These are phyloP conservation scores for Cladorrhinum sp. DNA, from an alignment of 2,329 filamentous ascomycete species.

Conservation along the genomic window DNA sequence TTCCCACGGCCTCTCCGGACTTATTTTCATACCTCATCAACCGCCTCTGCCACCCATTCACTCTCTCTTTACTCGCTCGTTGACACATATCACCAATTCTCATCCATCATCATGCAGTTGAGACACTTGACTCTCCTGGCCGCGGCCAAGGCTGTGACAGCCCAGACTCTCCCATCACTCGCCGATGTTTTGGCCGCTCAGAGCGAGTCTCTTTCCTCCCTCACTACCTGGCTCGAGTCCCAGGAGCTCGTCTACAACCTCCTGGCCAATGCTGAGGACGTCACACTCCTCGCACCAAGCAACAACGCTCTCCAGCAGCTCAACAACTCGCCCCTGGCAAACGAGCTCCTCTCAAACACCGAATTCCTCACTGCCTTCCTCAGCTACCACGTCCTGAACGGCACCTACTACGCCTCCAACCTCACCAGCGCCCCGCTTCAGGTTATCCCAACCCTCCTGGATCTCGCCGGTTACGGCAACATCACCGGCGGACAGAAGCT, in stretches of 20 bases:
- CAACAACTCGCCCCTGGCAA: constrained; percentile 33
- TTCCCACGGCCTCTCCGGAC: neutral
- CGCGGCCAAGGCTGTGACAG: neutral
- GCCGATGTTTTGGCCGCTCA: constrained; percentile 22
- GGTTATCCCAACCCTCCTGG: constrained; percentile 42
- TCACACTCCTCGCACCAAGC: constrained; percentile 57
- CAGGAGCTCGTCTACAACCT: constrained; percentile 36
- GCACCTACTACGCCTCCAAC: constrained; percentile 38
- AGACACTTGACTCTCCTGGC: constrained; percentile 4
- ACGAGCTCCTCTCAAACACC: constrained; percentile 23
- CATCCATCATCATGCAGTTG: constrained; percentile 12
- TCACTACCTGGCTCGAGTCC: constrained; percentile 33
- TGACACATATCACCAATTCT: neutral
- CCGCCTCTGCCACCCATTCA: neutral
- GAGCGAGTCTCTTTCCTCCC: constrained; percentile 24
- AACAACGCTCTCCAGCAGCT: constrained; percentile 46
- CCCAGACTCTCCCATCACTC: constrained; percentile 17
- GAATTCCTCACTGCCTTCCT: constrained; percentile 42
- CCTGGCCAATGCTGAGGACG: constrained; percentile 42
- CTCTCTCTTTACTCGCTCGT: neutral
- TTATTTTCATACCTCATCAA: neutral
- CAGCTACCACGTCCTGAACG: constrained; percentile 57
- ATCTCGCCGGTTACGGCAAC: constrained; percentile 50
- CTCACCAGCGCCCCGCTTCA: constrained; percentile 28
- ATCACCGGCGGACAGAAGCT: constrained; percentile 60